These are phyloP conservation scores for Cladosporium cucumerinum DNA, from an alignment of 2,329 filamentous ascomycete genomes.

Conservation along the genomic window DNA sequence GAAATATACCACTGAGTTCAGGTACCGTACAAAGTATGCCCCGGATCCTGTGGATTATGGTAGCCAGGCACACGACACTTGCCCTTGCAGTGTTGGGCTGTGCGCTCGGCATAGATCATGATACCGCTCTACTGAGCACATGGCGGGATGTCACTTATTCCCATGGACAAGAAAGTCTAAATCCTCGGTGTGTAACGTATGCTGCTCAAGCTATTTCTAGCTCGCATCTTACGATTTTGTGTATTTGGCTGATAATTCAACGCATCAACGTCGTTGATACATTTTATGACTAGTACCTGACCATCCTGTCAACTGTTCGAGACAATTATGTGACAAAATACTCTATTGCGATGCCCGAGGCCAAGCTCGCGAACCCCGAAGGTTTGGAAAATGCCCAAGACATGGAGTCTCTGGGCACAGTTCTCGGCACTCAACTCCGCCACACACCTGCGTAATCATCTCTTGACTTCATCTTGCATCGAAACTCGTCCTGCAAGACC, in stretches of 20 bases:
- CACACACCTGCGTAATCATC: constrained; percentile 26
- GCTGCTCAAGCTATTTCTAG: not conserved
- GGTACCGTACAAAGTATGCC: not conserved
- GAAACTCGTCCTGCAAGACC: no score
- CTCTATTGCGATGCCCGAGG: not conserved
- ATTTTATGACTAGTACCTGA: not conserved
- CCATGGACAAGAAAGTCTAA: not conserved
- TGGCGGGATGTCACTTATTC: not conserved
- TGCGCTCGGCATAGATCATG: not conserved
- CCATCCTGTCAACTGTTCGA: not conserved
- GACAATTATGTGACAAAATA: not conserved
- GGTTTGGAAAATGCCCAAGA: not conserved
- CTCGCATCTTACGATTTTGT: not conserved
- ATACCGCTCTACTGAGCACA: not conserved
- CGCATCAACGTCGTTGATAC: not conserved
- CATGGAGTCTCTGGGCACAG: constrained; percentile 23
- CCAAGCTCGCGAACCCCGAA: not conserved
- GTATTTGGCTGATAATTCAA: not conserved
- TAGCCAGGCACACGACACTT: constrained; percentile 34
- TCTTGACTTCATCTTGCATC: constrained; percentile 7
- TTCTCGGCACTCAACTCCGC: constrained; percentile 35
- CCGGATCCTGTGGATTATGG: not conserved
- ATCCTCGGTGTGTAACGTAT: not conserved
- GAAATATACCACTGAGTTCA: not conserved
- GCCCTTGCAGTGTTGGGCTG: not conserved